Percentiles rank a stretch among this genome's conserved stretches.
Conservation (phyloP, 805 yeast genomes). For the Clavispora fructus region DNA sequence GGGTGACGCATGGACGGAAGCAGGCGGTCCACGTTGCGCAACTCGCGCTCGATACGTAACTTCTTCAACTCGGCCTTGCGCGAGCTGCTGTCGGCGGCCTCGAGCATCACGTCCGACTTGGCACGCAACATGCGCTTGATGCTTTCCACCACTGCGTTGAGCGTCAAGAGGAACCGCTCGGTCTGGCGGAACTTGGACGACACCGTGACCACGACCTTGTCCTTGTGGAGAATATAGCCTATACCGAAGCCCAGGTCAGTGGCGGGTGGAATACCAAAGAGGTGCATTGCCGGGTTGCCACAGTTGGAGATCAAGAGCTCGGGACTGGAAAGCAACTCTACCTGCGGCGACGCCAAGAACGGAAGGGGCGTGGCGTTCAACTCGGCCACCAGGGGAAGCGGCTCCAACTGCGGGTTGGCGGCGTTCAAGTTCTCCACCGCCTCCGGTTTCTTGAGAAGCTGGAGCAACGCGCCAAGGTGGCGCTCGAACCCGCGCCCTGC, state of each 20-base stretch:
- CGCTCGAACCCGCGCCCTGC: conserved; percentile 67
- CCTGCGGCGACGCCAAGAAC: conserved; percentile 27
- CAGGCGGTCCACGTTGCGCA: conserved; percentile 20
- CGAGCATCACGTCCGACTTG: conserved; percentile 26
- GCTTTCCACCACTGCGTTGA: conserved; percentile 57
- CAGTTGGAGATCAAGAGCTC: conserved; percentile 54
- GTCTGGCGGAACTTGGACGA: conserved; percentile 90
- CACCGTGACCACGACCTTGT: conserved; percentile 73
- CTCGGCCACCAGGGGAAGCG: conserved; percentile 8
- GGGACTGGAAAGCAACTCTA: conserved; percentile 31
- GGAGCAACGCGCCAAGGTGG: conserved; percentile 60
- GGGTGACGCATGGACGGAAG: conserved; percentile 19
- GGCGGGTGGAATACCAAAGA: conserved; percentile 91
- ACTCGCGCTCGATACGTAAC: conserved; percentile 31
- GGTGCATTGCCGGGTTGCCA: conserved; percentile 82
- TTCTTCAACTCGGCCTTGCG: conserved; percentile 30
- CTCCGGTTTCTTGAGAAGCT: conserved; percentile 45
- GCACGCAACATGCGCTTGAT: conserved; percentile 46
- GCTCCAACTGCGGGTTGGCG: conserved; percentile 24
- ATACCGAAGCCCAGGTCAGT: conserved; percentile 89
- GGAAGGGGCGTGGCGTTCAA: conserved; percentile 18
- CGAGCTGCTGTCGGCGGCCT: conserved; percentile 26
- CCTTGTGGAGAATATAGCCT: conserved; percentile 80
- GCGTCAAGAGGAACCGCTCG: conserved; percentile 64
- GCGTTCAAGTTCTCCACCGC: conserved; percentile 33